These are phyloP conservation scores for Chenopodium album DNA, from an alignment of 148 eudicot species.

Conservation along the genomic window DNA sequence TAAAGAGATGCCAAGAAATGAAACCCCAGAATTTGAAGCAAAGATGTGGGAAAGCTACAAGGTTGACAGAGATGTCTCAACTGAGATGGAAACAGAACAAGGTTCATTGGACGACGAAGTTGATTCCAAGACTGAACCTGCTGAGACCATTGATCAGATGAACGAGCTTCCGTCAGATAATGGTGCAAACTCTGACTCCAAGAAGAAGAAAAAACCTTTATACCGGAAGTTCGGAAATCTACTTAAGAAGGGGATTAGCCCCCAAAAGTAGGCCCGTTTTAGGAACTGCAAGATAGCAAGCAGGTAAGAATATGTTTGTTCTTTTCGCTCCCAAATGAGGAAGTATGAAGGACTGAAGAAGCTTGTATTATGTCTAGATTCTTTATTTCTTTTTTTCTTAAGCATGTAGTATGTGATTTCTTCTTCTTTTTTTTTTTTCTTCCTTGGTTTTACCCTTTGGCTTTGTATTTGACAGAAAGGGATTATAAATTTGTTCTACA, in stretches of 20 bases:
- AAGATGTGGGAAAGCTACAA: slow-evolving; percentile 92
- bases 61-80: slow-evolving; percentile 58
- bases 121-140: slow-evolving; percentile 54
- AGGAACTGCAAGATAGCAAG: slow-evolving; percentile 24
- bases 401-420: slow-evolving; percentile 26
- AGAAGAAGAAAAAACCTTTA: slow-evolving; percentile 84
- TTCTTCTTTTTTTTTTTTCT: background rate
- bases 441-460: background rate
- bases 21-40: slow-evolving; percentile 43
- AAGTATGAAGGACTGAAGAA: slow-evolving; percentile 35
- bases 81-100: slow-evolving; percentile 62
- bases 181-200: slow-evolving; percentile 55
- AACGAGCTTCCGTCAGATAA: slow-evolving; percentile 50
- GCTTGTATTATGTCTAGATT: slow-evolving; percentile 48
- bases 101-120: slow-evolving; percentile 67
- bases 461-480: slow-evolving; percentile 24
- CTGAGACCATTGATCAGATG: slow-evolving; percentile 51
- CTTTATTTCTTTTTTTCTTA: slow-evolving; percentile 21
- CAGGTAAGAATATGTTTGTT: slow-evolving; percentile 40
- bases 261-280: slow-evolving; percentile 41
- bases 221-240: slow-evolving; percentile 76
- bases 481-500: slow-evolving; percentile 22
- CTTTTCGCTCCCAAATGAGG: slow-evolving; percentile 25
- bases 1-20: slow-evolving; percentile 42
- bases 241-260: slow-evolving; percentile 71